These are phyloP conservation scores for Davidsoniella neocaledoniae DNA, from an alignment of 2,329 filamentous ascomycete genomes.

Conservation along the genomic window DNA sequence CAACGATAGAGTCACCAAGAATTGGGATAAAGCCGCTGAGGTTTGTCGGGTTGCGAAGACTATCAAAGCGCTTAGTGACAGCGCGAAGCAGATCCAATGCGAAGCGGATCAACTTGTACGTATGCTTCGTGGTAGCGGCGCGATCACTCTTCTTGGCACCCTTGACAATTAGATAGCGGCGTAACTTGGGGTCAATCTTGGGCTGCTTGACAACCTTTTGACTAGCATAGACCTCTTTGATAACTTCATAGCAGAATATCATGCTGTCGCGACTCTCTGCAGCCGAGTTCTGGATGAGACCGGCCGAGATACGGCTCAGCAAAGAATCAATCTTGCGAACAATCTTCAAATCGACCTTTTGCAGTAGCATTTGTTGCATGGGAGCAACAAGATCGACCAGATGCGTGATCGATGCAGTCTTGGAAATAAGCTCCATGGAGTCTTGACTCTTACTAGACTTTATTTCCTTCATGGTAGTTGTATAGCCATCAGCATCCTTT, in stretches of 20 bases:
- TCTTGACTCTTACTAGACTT: slow-evolving; percentile 98
- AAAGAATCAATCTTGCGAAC: slow-evolving; percentile 84
- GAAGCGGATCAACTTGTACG: slow-evolving; percentile 78
- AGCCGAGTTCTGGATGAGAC: slow-evolving; percentile 65
- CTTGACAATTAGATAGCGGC: slow-evolving; percentile 66
- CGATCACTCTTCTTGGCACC: slow-evolving; percentile 59
- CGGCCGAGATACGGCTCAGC: slow-evolving; percentile 64
- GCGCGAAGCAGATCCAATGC: slow-evolving; percentile 73
- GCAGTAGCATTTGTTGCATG: slow-evolving; percentile 59
- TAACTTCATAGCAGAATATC: slow-evolving; percentile 89
- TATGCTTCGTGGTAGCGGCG: slow-evolving; percentile 58
- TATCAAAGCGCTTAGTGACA: slow-evolving; percentile 72
- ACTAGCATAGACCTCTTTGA: slow-evolving; percentile 67
- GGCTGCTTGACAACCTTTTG: slow-evolving; percentile 32
- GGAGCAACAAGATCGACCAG: slow-evolving; percentile 64
- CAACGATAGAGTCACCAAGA: slow-evolving; percentile 70
- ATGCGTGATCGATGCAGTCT: slow-evolving; percentile 57
- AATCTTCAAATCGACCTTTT: slow-evolving; percentile 70
- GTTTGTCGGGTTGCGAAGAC: slow-evolving; percentile 62
- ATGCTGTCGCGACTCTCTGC: slow-evolving; percentile 67
- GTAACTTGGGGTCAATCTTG: slow-evolving; percentile 45
- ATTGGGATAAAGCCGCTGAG: slow-evolving; percentile 75
- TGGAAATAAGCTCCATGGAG: slow-evolving; percentile 84
- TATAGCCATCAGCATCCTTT: slow-evolving; percentile 92
- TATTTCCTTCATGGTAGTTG: slow-evolving; percentile 90